phyloP scores from a whole-genome alignment of 192 early-diverging fungal genomes.

The Linderina pennispora region DNA sequence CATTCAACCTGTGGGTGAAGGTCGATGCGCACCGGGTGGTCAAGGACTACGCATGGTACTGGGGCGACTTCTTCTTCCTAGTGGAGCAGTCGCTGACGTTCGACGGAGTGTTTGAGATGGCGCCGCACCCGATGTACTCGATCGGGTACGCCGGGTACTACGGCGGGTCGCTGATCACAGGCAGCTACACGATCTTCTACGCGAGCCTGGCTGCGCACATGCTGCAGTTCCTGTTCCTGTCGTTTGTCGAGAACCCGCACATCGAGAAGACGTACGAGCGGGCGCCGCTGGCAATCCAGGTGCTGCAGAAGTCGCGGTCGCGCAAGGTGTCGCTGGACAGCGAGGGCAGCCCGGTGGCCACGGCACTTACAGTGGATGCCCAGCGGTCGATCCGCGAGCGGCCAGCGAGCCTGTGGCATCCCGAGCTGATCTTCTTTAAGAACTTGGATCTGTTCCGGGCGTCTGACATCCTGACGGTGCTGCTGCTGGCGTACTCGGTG shows the following conservation, averaged over 20 bases:
- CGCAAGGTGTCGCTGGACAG: constrained; percentile 19
- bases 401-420: constrained; percentile 51
- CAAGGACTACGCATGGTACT: constrained; percentile 98
- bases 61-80: constrained; percentile 99
- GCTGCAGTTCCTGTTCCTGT: constrained; percentile 83
- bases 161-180: constrained; percentile 85
- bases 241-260: constrained; percentile 88
- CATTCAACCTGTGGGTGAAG: constrained; percentile 96
- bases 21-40: constrained; percentile 91
- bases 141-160: constrained; percentile 97
- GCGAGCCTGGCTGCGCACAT: constrained; percentile 83
- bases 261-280: constrained; percentile 62
- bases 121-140: constrained; percentile 98
- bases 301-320: constrained; percentile 34
- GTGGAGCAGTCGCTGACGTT: constrained; percentile 85
- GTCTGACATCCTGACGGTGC: constrained; percentile 72
- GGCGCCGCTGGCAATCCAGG: constrained; percentile 43
- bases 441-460: constrained; percentile 88
- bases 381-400: constrained; percentile 37
- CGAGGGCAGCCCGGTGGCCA: neutral
- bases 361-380: constrained; percentile 2
- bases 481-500: constrained; percentile 71
- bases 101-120: constrained; percentile 94
- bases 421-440: constrained; percentile 85
- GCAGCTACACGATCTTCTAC: constrained; percentile 87